Percentiles rank a stretch among this genome's conserved stretches.
Evolutionary conservation across 805 yeast species (phyloP).

Genomic region (Yarrowia sp.): DNA sequence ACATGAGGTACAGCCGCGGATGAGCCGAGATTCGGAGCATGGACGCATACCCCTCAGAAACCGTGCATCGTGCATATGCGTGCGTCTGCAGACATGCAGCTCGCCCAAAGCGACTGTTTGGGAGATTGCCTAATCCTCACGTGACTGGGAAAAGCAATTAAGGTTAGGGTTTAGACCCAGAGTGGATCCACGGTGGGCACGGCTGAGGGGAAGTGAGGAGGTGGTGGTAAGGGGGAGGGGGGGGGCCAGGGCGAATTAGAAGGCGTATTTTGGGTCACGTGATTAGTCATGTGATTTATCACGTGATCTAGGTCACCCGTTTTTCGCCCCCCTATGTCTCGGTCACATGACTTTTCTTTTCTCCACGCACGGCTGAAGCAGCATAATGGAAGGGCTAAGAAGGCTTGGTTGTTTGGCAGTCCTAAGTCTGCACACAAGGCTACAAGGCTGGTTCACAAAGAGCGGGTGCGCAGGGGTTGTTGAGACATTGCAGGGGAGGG

Average conservation of each 20-base stretch:
- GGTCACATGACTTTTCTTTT: no score
- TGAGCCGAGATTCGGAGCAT: not conserved
- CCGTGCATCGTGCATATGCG: not conserved
- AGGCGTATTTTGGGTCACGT: no score
- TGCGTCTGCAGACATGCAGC: not conserved
- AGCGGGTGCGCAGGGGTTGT: no score
- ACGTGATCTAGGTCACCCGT: not conserved
- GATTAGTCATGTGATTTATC: not conserved
- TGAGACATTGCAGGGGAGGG: no score
- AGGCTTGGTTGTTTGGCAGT: no score
- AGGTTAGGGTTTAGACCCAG: constrained; percentile 2
- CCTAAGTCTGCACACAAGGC: no score
- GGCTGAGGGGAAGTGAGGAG: not conserved
- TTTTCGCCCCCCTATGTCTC: no score
- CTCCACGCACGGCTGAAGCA: no score
- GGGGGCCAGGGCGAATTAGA: no score
- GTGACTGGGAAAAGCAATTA: not conserved
- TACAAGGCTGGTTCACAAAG: no score
- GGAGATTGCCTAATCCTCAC: constrained; percentile 14
- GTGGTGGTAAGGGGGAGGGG: no score
- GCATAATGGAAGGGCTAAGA: no score
- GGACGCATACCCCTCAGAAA: not conserved
- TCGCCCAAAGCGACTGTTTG: constrained; percentile 6
- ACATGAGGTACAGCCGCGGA: constrained; percentile 8
- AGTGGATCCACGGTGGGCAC: constrained; percentile 19